These are phyloP conservation scores for Lactarius akahatsu DNA, from an alignment of 768 basidiomycete genomes.

Conservation along the genomic window DNA sequence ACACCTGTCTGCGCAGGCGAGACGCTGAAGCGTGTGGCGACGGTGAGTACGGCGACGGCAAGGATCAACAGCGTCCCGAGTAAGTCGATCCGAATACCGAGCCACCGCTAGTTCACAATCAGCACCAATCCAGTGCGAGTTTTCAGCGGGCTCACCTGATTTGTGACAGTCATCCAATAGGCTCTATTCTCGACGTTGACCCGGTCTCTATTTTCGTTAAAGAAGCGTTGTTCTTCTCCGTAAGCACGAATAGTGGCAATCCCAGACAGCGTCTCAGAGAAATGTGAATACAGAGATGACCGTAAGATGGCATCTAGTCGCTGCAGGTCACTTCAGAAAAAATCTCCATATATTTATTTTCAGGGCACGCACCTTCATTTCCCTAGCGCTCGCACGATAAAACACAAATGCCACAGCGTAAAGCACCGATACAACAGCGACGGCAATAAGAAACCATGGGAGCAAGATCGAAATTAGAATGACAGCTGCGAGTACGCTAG, in stretches of 20 bases:
- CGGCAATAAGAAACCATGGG: constrained; percentile 83
- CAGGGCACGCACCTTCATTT: constrained; percentile 59
- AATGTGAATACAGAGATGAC: constrained; percentile 86
- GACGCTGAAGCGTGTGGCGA: constrained; percentile 71
- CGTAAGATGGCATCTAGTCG: constrained; percentile 80
- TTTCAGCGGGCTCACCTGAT: no score
- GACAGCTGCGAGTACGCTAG: constrained; percentile 71
- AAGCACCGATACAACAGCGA: constrained; percentile 54
- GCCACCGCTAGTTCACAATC: constrained; percentile 72
- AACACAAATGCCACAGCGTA: constrained; percentile 76
- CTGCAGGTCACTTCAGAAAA: constrained; percentile 34
- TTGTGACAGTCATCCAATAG: constrained; percentile 78
- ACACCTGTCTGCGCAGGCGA: constrained; percentile 79
- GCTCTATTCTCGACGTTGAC: constrained; percentile 87
- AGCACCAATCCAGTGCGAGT: no score
- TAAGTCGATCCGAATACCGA: constrained; percentile 87
- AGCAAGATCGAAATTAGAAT: constrained; percentile 75
- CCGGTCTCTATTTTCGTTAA: constrained; percentile 66
- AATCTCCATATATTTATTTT: neutral
- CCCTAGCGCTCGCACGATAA: constrained; percentile 83
- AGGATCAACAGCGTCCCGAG: constrained; percentile 75
- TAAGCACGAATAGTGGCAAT: constrained; percentile 88
- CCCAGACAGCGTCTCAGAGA: constrained; percentile 87
- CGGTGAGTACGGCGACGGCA: constrained; percentile 74
- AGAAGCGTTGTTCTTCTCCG: constrained; percentile 74